Evolutionary conservation across 257 asterid species (phyloP), one percentile per base, ranked within the genome.

Genomic region (Agastache rugosa): DNA sequence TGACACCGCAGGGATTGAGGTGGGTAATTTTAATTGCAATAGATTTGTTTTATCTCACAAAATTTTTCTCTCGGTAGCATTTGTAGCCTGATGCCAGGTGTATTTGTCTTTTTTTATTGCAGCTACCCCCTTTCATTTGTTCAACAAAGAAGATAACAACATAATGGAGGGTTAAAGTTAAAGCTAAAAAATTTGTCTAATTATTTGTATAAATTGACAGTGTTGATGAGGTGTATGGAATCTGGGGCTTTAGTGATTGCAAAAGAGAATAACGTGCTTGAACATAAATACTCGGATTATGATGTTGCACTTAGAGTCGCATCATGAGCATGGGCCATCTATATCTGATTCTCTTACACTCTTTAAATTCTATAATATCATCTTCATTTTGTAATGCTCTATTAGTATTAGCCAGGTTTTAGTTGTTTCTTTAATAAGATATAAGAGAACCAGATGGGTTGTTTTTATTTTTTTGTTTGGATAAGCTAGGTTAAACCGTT

Each of bases 1-100:
- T 61, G 80, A 25, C 56, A 31, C 58, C 15, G 41, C 22, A 51
- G 56, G 59, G 50, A 48, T 17, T 77, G 68, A 64, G 39, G n/a
- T 14, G 19, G 73, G 20, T 39, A 65, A 39, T 44, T 39, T 65
- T 65, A 73, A 19, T 35, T 74, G 61, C 47, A 53, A n/a, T 39
- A 6, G 11, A 51, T 25, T 44, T 42, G 47, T 39, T 19, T 42
- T 11, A 17, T 50, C 4, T 20, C 4, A 23, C 69, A 45, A 2
- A 31, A n/a, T 42, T 23, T 45, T 31, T 4, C 47, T 20, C 47
- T 64, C 23, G 35, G 17, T 51, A 51, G 29, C n/a, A 35, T 42
- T 56, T 15, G n/a, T 55, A 22, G 27, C 62, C 6, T 45, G 67
- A 55, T 39, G 11, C 6, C 10, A 2, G 39, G 68, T 31, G 8